A percentile compares a stretch with the other conserved stretches of the same genome.
Conservation (phyloP, 2,329 filamentous ascomycete genomes). For the Calonectria montana region DNA sequence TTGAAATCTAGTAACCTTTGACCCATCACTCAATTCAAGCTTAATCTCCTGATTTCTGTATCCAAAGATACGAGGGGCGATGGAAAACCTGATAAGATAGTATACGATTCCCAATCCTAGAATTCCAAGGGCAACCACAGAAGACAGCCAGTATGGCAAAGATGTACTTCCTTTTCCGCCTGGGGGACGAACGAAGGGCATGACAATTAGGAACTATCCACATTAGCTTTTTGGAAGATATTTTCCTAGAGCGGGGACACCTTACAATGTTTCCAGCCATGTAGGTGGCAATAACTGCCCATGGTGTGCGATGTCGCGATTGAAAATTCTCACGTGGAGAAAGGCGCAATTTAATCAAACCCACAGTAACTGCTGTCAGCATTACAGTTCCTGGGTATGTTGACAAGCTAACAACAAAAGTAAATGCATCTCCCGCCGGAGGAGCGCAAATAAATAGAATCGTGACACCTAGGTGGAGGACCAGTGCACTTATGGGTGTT, state of each 20-base stretch:
- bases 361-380: slow-evolving; percentile 28
- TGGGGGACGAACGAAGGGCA: slow-evolving; percentile 24
- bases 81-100: slow-evolving; percentile 10
- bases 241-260: too few species aligned
- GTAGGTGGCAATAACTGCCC: slow-evolving; percentile 25
- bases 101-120: slow-evolving; percentile 19
- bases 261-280: slow-evolving; percentile 21
- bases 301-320: slow-evolving; percentile 31
- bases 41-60: slow-evolving; percentile 16
- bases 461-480: slow-evolving; percentile 33
- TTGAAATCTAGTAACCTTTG: slow-evolving; percentile 23
- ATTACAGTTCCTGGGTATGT: slow-evolving; percentile 34
- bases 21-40: slow-evolving; percentile 26
- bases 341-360: slow-evolving; percentile 36
- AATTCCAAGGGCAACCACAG: slow-evolving; percentile 21
- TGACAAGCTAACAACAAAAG: slow-evolving; percentile 36
- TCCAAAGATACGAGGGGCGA: slow-evolving; percentile 10
- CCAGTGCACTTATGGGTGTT: slow-evolving; percentile 34
- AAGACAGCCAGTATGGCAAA: slow-evolving; percentile 26
- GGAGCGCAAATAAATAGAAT: slow-evolving; percentile 39
- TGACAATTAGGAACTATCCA: slow-evolving; percentile 20
- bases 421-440: slow-evolving; percentile 38
- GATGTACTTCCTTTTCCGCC: slow-evolving; percentile 26
- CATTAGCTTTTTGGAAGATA: neutral
- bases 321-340: slow-evolving; percentile 28